These are phyloP conservation scores for Sequoiadendron giganteum DNA, from an alignment of 75 land plant species.

Conservation along the genomic window DNA sequence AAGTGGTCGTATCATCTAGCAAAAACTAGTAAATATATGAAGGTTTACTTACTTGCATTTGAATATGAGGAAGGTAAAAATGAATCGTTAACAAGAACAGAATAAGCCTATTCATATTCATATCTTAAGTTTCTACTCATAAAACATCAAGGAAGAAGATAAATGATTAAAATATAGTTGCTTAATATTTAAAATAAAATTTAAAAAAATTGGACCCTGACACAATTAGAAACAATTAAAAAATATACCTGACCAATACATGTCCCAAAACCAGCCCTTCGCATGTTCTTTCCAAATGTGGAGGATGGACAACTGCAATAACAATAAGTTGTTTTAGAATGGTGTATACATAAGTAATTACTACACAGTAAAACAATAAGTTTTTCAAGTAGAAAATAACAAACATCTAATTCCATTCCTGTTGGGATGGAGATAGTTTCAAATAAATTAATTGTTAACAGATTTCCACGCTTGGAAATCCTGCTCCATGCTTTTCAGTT, in stretches of 20 bases:
- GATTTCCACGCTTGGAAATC: background rate
- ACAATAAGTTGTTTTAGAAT: background rate
- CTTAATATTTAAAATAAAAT: background rate
- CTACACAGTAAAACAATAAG: background rate
- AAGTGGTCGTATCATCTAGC: background rate
- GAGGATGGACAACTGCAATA: slow-evolving; percentile 77
- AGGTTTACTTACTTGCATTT: background rate
- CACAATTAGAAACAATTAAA: background rate
- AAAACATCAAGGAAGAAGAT: background rate
- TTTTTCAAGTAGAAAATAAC: background rate
- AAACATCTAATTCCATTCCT: background rate
- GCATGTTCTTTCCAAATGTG: slow-evolving; percentile 87
- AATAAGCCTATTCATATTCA: background rate
- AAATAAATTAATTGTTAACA: background rate
- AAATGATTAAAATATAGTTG: background rate
- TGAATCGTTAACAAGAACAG: background rate
- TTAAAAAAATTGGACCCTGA: background rate
- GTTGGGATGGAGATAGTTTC: background rate
- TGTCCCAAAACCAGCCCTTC: slow-evolving; percentile 76
- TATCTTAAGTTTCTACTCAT: background rate
- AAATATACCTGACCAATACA: slow-evolving; percentile 64
- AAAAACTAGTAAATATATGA: background rate
- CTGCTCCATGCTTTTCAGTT: background rate
- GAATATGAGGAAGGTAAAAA: background rate
- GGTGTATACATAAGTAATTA: background rate